phyloP scores from a whole-genome alignment of 805 yeast species.

The Candida tibetensis region DNA sequence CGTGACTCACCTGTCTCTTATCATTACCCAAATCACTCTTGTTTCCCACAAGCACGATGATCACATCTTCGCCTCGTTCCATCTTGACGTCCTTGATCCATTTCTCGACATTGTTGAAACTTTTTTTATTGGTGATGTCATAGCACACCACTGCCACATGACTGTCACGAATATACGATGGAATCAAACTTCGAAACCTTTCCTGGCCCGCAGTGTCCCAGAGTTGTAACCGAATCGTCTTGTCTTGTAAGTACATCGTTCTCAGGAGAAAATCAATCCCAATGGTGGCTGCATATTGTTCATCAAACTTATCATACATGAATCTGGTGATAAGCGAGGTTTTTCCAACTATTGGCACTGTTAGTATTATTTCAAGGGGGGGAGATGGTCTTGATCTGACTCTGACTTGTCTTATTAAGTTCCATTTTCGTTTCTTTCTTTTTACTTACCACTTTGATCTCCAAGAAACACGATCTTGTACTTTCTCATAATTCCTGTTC shows the following conservation, averaged over 20 bases:
- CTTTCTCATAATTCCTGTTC: conserved; percentile 47
- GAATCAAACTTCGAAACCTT: conserved; percentile 89
- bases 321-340: conserved; percentile 95
- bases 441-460: conserved; percentile 75
- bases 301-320: conserved; percentile 97
- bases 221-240: conserved; percentile 88
- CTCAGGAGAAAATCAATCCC: conserved; percentile 95
- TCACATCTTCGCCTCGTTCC: conserved; percentile 88
- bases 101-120: conserved; percentile 78
- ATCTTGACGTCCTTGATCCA: conserved; percentile 95
- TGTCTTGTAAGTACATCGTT: conserved; percentile 76
- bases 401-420: no score
- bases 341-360: conserved; percentile 73
- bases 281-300: conserved; percentile 93
- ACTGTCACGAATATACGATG: conserved; percentile 92
- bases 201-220: conserved; percentile 99
- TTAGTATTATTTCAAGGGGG: conserved; percentile 8
- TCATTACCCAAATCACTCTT: conserved; percentile 73
- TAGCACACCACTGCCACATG: conserved; percentile 97
- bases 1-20: conserved; percentile 75
- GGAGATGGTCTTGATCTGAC: no score
- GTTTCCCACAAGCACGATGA: conserved; percentile 88
- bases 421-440: no score
- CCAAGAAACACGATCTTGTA: conserved; percentile 93
- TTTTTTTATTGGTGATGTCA: conserved; percentile 83